Evolutionary conservation across 352 stramenopile species (phyloP).

Genomic region (Phytophthora citrophthora): DNA sequence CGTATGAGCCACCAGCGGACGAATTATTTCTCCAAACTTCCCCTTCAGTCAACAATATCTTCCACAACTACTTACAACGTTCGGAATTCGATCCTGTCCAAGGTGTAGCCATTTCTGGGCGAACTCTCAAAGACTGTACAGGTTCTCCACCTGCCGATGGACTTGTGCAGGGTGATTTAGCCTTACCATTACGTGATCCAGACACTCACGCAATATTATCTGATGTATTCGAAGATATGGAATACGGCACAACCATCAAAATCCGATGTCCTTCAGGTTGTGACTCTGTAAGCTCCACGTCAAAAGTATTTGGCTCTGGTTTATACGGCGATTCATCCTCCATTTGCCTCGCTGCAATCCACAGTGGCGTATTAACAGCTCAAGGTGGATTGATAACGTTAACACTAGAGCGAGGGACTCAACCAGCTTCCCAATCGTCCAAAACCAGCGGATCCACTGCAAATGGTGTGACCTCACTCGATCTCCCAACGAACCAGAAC

Average conservation of each 20-base stretch:
- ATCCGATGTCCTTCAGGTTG: slow-evolving; percentile 80
- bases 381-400: slow-evolving; percentile 76
- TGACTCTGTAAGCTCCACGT: slow-evolving; percentile 4
- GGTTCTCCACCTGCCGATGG: slow-evolving; percentile 87
- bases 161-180: slow-evolving; percentile 74
- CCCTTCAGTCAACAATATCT: slow-evolving; percentile 89
- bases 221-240: slow-evolving; percentile 82
- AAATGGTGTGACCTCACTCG: slow-evolving; percentile 66
- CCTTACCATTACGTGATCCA: slow-evolving; percentile 42
- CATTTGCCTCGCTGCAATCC: slow-evolving; percentile 92
- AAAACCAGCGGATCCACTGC: slow-evolving; percentile 42
- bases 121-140: slow-evolving; percentile 92
- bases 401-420: slow-evolving; percentile 58
- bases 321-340: slow-evolving; percentile 91
- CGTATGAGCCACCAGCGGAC: slow-evolving; percentile 94
- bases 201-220: slow-evolving; percentile 24
- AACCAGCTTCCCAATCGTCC: slow-evolving; percentile 7
- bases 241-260: slow-evolving; percentile 90
- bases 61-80: slow-evolving; percentile 91
- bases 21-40: slow-evolving; percentile 83
- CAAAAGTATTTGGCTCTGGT: slow-evolving; percentile 62
- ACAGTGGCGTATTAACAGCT: slow-evolving; percentile 76
- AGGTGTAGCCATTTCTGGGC: slow-evolving; percentile 54
- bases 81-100: slow-evolving; percentile 47
- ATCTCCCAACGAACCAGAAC: slow-evolving; percentile 39